Percentiles rank a stretch among this genome's conserved stretches.
phyloP scores from a whole-genome alignment of 306 rosid genomes.

The Dryas octopetala region DNA sequence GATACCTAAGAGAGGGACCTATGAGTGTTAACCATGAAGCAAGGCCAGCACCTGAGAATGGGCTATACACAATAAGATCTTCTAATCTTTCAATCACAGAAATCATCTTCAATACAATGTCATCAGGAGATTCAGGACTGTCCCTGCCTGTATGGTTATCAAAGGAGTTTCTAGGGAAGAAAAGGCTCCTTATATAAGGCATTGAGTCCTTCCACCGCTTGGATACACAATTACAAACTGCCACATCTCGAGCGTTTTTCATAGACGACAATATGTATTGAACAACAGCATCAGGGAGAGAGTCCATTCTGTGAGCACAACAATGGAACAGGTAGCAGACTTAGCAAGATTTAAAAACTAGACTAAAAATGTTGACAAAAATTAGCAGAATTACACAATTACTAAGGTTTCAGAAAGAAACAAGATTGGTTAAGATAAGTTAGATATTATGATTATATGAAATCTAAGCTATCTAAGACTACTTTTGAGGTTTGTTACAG shows the following conservation, averaged over 20 bases:
- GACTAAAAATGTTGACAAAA: not conserved
- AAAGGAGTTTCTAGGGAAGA: conserved; percentile 78
- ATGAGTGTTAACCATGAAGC: conserved; percentile 65
- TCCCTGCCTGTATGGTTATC: conserved; percentile 44
- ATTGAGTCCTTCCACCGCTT: conserved; percentile 77
- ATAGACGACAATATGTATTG: conserved; percentile 68
- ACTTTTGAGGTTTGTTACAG: not conserved
- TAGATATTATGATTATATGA: not conserved
- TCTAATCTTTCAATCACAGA: conserved; percentile 56
- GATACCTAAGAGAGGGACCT: conserved; percentile 58
- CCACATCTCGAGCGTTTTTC: conserved; percentile 72
- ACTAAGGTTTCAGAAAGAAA: not conserved
- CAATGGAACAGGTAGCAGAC: conserved; percentile 28
- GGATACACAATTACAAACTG: conserved; percentile 80
- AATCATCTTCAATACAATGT: conserved; percentile 63
- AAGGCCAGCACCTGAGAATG: conserved; percentile 78
- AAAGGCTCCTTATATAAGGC: conserved; percentile 60
- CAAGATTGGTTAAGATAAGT: not conserved
- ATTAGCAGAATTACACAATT: not conserved
- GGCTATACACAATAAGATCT: conserved; percentile 74
- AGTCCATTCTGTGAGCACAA: conserved; percentile 59
- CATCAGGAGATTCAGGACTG: conserved; percentile 39
- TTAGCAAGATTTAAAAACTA: not conserved
- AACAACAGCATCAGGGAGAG: conserved; percentile 79
- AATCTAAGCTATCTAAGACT: not conserved